Percentiles rank a stretch among this genome's conserved stretches.
Evolutionary conservation across 2,329 filamentous ascomycete species (phyloP).

Genomic region (Byssoonygena ceratinophila): DNA sequence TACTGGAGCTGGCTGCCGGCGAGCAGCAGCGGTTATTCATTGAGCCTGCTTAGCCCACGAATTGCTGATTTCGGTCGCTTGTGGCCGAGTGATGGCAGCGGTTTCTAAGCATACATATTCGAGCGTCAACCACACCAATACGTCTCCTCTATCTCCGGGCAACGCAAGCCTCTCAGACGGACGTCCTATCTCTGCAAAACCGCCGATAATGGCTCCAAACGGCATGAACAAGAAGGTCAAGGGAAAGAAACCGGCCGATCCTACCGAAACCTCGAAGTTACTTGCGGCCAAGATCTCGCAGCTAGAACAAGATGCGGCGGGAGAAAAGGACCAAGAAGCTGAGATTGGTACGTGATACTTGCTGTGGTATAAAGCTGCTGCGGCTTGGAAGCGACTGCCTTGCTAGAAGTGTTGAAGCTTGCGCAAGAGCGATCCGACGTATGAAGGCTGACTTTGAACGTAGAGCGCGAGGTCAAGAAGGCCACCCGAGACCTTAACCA

Average conservation of each 20-base stretch:
- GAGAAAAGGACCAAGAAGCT: constrained; percentile 87
- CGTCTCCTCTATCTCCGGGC: constrained; percentile 5
- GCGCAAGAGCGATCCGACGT: not conserved
- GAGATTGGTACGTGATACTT: constrained; percentile 69
- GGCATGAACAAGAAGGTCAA: constrained; percentile 64
- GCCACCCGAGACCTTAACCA: constrained; percentile 83
- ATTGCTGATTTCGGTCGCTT: constrained; percentile 3
- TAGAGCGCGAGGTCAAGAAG: constrained; percentile 88
- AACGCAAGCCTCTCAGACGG: constrained; percentile 9
- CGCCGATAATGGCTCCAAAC: constrained; percentile 37
- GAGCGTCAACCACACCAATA: constrained; percentile 2
- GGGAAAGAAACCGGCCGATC: constrained; percentile 72
- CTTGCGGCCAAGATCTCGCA: constrained; percentile 90
- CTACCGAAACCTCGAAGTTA: constrained; percentile 81
- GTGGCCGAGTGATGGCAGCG: constrained; percentile 10
- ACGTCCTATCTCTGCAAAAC: constrained; percentile 19
- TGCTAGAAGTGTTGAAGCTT: not conserved
- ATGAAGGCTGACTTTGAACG: constrained; percentile 21
- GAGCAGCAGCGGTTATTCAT: not conserved
- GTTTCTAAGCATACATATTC: constrained; percentile 5
- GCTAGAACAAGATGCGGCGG: constrained; percentile 82
- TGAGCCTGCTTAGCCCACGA: not conserved
- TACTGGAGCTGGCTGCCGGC: not conserved
- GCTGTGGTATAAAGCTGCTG: not conserved
- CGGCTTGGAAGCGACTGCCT: not conserved